Evolutionary conservation across 176 grass and related monocot species (phyloP), one percentile per base, ranked within the genome.

Genomic region (Lolium rigidum): DNA sequence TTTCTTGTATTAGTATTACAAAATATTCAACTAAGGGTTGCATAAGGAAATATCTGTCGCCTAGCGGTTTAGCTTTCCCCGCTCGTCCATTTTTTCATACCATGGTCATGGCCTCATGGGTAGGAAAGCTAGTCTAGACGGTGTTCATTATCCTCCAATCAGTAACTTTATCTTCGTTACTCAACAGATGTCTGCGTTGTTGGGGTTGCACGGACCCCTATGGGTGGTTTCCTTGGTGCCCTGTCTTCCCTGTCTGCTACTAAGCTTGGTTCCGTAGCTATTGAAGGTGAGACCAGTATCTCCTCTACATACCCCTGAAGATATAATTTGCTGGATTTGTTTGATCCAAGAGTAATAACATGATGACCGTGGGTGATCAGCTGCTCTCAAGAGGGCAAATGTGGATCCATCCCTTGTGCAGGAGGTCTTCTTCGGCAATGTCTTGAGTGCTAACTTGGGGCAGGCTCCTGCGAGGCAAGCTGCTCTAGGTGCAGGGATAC

Each of bases 371-470:
- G 41, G 60, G 44, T 76, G 8, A 5, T 51, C 73, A 98, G 93
- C 89, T 86, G 95, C 95, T 80, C 93, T 98, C 50, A 71, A 78
- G 71, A 95, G 87, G 59, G 95, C 93, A 16, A 88, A 91, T 57
- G 86, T 98, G 38, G 91, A 95, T 76, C 93, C 93, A 15, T 9
- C 91, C 73, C 87, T 98, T 49, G 95, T 98, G 18, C 95, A 98
- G 80, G 95, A 95, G 74, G 95, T 98, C 51, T 90, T 75, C 78
- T 98, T 98, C 57, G 95, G 95, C 62, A 98, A 98, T 74, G 95
- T 98, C 48, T 73, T 98, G 74, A 95, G 95, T 87, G 95, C 95
- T 61, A 98, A 98, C 90, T 91, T 98, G 91, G 95, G 95, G 50
- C 95, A 98, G 26, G 95, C 95, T 70, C 95, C 93, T 16, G 95